phyloP scores from a whole-genome alignment of 2,329 filamentous ascomycete species.

The Penicillium nordicum region DNA sequence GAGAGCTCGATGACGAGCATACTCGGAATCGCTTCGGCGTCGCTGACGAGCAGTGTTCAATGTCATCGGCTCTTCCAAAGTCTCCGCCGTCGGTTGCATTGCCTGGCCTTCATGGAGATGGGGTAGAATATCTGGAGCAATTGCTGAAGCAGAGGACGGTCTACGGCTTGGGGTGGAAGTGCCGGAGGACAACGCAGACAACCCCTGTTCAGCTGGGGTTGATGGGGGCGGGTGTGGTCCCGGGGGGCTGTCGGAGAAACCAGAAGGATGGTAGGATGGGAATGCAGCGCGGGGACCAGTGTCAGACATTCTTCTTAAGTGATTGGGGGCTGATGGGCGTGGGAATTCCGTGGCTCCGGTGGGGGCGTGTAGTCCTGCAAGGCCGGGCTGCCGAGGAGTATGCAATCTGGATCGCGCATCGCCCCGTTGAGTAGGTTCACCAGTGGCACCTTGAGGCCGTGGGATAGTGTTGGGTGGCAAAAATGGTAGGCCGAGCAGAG shows the following conservation, averaged over 20 bases:
- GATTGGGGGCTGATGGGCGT: conserved; percentile 46
- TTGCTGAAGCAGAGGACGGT: conserved; percentile 48
- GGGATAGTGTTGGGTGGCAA: conserved; percentile 44
- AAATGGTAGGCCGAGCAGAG: conserved; percentile 46
- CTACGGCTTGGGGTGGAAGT: conserved; percentile 49
- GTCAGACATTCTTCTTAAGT: conserved; percentile 35
- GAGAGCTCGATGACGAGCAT: conserved; percentile 53
- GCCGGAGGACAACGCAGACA: conserved; percentile 54
- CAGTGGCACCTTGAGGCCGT: conserved; percentile 43
- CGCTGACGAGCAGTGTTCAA: conserved; percentile 49
- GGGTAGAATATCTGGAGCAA: conserved; percentile 36
- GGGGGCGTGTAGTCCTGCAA: conserved; percentile 51
- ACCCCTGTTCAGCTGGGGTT: conserved; percentile 58
- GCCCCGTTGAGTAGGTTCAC: conserved; percentile 51
- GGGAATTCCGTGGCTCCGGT: conserved; percentile 52
- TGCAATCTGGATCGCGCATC: conserved; percentile 54
- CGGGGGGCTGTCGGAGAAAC: conserved; percentile 54
- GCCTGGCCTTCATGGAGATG: conserved; percentile 40
- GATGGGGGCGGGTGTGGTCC: conserved; percentile 62
- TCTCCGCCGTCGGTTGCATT: conserved; percentile 36
- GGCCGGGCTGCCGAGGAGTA: conserved; percentile 52
- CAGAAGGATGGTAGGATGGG: conserved; percentile 40
- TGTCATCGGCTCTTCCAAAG: conserved; percentile 43
- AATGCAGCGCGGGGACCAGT: conserved; percentile 26
- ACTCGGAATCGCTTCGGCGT: conserved; percentile 59